Evolutionary conservation across 2,329 filamentous ascomycete genomes (phyloP), one percentile per base, ranked within the genome.

Genomic region (Aspergillus fischeri): DNA sequence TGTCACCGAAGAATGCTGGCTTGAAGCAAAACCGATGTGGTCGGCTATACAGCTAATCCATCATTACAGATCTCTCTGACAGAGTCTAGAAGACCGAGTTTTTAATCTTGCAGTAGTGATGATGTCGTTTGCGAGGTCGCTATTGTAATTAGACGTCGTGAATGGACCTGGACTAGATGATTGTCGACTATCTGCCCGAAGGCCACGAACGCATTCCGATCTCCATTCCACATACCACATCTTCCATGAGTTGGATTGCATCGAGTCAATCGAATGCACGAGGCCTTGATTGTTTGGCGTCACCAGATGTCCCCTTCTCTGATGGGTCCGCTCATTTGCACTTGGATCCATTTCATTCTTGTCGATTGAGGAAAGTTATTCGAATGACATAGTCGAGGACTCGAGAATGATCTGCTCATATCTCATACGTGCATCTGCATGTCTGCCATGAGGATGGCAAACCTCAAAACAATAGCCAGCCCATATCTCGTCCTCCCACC

Each of bases 191-290:
- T 32, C 27, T 25, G 45, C 28, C 38, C 21, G n/a, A 35, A 49
- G 52, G 20, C 41, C 20, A 38, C 11, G 20, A 28, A 47, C 41
- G 20, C 55, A 56, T 54, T 21, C 44, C 56, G 32, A 42, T 32
- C 28, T 50, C 45, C 49, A 45, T 55, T 61, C 41, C 55, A 51
- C 47, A 58, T 60, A 45, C 58, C 58, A 56, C 14, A 54, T 25
- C 29, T 41, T 60, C n/a, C 24, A 52, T 49, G 25, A 28, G 42
- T 32, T 32, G 28, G 25, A 35, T 24, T 49, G 52, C 21, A 28
- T 20, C 21, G 28, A 51, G 49, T 45, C 24, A 21, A 38, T 27
- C 44, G 24, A 24, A 14, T 7, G 20, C 24, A 14, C 44, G 10
- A 47, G 44, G 24, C 14, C 24, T 47, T 10, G 10, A 11, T 47